These are phyloP conservation scores for Cyclotella choctawhatcheeana DNA, from an alignment of 108 stramenopile genomes.

Conservation along the genomic window DNA sequence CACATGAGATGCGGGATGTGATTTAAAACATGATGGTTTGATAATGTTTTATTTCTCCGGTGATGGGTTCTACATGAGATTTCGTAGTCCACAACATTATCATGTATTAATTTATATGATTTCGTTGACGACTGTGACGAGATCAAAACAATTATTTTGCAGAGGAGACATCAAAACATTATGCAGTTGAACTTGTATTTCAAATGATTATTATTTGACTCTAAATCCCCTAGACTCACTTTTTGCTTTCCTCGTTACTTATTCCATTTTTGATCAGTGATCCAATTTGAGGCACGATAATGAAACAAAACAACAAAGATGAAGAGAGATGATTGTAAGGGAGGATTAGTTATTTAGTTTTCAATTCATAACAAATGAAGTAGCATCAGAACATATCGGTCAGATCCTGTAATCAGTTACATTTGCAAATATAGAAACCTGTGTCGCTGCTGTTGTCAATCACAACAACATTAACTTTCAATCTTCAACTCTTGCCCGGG, in stretches of 20 bases:
- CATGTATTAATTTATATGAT: background rate
- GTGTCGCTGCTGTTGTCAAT: background rate
- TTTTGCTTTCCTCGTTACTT: background rate
- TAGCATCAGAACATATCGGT: background rate
- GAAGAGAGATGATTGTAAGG: background rate
- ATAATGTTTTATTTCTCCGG: conserved; percentile 25
- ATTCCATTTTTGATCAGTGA: conserved; percentile 52
- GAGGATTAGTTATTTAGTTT: background rate
- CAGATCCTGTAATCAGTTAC: no score
- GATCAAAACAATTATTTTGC: conserved; percentile 10
- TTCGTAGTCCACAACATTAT: conserved; percentile 35
- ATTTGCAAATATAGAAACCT: no score
- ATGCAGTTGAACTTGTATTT: no score
- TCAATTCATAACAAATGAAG: background rate
- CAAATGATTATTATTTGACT: no score
- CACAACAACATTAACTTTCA: conserved; percentile 29
- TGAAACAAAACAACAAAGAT: no score
- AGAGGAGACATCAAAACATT: conserved; percentile 30
- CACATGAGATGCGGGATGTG: background rate
- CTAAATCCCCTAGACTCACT: no score
- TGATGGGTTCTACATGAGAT: conserved; percentile 57
- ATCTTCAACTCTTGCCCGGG: conserved; percentile 59
- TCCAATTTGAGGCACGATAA: conserved; percentile 83
- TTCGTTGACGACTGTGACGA: conserved; percentile 22
- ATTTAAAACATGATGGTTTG: background rate